Conservation (phyloP, 2,329 filamentous ascomycete species). For the Neofusicoccum sp. region DNA sequence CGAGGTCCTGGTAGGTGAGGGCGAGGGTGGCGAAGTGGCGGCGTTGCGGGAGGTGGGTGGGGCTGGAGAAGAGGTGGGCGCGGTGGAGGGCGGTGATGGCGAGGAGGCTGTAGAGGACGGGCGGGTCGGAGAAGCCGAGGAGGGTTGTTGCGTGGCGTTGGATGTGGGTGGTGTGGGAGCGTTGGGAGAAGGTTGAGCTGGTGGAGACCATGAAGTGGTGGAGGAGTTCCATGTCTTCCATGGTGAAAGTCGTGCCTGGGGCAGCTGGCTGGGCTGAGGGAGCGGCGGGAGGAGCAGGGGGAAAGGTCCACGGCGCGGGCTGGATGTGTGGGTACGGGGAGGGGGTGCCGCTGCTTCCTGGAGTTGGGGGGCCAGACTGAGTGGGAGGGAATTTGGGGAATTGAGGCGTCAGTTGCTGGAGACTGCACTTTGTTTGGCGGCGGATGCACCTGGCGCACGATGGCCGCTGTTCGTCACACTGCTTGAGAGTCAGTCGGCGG, state of each 20-base stretch:
- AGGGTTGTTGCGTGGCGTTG: constrained; percentile 25
- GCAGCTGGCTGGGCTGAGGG: not conserved
- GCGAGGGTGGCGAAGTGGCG: not conserved
- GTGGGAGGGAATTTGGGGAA: not conserved
- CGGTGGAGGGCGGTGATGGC: constrained; percentile 45
- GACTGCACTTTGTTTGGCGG: constrained; percentile 28
- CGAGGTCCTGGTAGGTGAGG: not conserved
- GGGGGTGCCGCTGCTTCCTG: not conserved
- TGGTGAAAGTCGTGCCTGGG: constrained; percentile 19
- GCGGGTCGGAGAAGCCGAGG: constrained; percentile 41
- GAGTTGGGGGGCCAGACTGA: not conserved
- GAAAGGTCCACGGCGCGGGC: not conserved
- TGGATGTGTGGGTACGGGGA: not conserved
- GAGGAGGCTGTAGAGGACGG: constrained; percentile 44
- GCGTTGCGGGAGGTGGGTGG: not conserved
- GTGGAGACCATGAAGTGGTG: constrained; percentile 33
- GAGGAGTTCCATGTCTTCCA: constrained; percentile 29
- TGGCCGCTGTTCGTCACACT: constrained; percentile 32
- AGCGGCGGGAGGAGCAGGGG: not conserved
- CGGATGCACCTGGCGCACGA: constrained; percentile 31
- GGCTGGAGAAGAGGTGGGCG: not conserved
- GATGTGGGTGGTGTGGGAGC: constrained; percentile 22
- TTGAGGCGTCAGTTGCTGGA: constrained; percentile 24
- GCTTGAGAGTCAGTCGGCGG: not conserved
- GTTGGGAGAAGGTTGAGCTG: constrained; percentile 24